Base-by-base conservation (phyloP, 2,329 filamentous ascomycete genomes). In the Trichoderma hamatum region DNA sequence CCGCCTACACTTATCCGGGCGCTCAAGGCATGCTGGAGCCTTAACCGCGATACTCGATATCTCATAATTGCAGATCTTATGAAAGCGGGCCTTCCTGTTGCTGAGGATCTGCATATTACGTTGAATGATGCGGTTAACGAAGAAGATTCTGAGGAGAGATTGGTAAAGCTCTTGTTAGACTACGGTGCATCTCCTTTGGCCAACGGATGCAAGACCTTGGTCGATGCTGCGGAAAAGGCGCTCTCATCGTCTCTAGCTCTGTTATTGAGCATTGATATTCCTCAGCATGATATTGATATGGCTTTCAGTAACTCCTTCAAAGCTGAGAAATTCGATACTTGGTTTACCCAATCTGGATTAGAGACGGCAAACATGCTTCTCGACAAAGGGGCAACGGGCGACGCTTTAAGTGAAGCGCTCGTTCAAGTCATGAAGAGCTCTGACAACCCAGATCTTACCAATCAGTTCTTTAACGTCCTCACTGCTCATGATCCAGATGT, bases 71-170 rank as follows among this genome's bases (percentile, higher is more conserved):
- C 80, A 16, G 84, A 84, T 79, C 77, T 89, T 4, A 83, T 88
- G 69, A 80, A 81, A 26, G 86, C 85, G 1, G 85, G 85, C 0
- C 77, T 87, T 60, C 76, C 80, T 0, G 78, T 80, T 0, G 81
- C 80, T 0, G 83, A 84, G n/a, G 83, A 86, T 19, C 75, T 88
- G 0, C 82, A 88, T 71, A 79, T 83, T 7, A 80, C 82, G 0
- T 76, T 89, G 21, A 82, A 83, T 70, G 82, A 84, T 66, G 85
- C 83, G 0, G 81, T 88, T 9, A 85, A 84, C n/a, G 83, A 85
- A 71, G 81, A 86, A 24, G 80, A 85, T 9, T 80, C 82, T 0
- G 85, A 86, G 56, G 77, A 83, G 43, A 77, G 81, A 2, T 78
- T 82, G 2, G 80, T 87, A 3, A 78, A 80, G 49, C 75, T 87